Evolutionary conservation across 257 asterid species (phyloP), one percentile per base, ranked within the genome.

Genomic region (Craterostigma plantagineum): DNA sequence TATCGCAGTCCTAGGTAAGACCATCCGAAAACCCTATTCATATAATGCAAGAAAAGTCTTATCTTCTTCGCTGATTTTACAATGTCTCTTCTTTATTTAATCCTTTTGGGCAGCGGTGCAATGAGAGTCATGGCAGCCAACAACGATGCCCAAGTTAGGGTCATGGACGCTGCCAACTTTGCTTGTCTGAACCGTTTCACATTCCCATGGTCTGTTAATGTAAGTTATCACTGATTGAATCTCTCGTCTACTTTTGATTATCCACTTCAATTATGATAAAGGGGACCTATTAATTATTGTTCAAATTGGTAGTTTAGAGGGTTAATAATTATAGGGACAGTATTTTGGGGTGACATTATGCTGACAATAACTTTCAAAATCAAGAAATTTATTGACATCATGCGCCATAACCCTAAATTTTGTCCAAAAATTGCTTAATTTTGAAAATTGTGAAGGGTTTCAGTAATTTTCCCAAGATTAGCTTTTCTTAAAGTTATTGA

Each of bases 151-250:
- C 78, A 72, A 64, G 78, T 85, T 46, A 63, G 90, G 61, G 63
- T 85, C 43, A 58, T 77, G 35, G 96, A 85, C 53, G 62, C 73
- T 16, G 54, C 11, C 23, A 72, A 58, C 2, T 80, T 80, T 34
- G 41, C 67, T 40, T 57, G 90, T 59, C 52, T 73, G 16, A 70
- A 46, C 23, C 60, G 46, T 27, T 77, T 72, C 68, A 51, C 72
- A 5, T 85, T 72, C 61, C 96, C 96, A 0, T 85, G 96, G 96
- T 85, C 92, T 44, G 96, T 80, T 11, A 84, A 84, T 42, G 96
- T 84, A 56, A 75, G 96, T 74, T 33, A 38, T 23, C 30, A 2
- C 2, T 2, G 2, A 2, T 6, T 6, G 2, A 23, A 6, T 23
- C 30, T 36, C 38, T 34, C 14, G 4, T 36, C 15, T 14, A 37